phyloP scores from a whole-genome alignment of 2,329 filamentous ascomycete genomes.

The Chrysosporium queenslandicum region DNA sequence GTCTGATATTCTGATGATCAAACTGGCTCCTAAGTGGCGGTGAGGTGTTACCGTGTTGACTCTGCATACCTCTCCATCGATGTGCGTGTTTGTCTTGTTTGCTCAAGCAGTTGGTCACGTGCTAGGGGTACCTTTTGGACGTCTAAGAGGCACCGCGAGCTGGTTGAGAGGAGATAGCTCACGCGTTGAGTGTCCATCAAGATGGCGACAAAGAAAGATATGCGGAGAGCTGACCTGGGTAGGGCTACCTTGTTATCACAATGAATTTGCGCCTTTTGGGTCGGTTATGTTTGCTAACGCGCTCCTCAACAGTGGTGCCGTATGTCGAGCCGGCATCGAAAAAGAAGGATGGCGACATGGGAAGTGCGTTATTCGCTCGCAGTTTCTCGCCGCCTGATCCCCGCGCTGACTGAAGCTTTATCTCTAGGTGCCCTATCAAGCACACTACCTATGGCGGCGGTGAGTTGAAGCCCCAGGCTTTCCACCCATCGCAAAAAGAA shows the following conservation, averaged over 20 bases:
- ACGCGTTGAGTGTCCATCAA: constrained; percentile 13
- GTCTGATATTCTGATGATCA: no score
- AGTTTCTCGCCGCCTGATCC: neutral
- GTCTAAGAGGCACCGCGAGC: no score
- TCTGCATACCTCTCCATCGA: no score
- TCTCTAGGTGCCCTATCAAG: constrained; percentile 53
- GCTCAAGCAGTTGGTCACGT: neutral
- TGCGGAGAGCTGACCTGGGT: constrained; percentile 66
- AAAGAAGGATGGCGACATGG: constrained; percentile 56
- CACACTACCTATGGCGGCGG: constrained; percentile 86
- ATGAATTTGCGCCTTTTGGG: constrained; percentile 12
- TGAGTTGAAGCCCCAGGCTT: constrained; percentile 33
- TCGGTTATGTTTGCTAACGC: constrained; percentile 6
- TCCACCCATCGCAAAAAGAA: neutral
- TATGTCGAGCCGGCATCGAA: constrained; percentile 67
- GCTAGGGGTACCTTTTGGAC: no score
- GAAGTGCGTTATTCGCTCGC: constrained; percentile 45
- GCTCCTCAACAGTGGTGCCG: constrained; percentile 60
- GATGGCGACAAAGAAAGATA: constrained; percentile 65
- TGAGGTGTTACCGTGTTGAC: no score
- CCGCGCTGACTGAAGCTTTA: neutral
- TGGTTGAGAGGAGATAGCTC: neutral
- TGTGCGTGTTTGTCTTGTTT: constrained; percentile 7
- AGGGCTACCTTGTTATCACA: constrained; percentile 25
- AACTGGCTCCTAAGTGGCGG: no score